Percentiles rank a stretch among this genome's conserved stretches.
Conservation (phyloP, 176 grass and related monocot genomes). For the Bonia amplexicaulis region DNA sequence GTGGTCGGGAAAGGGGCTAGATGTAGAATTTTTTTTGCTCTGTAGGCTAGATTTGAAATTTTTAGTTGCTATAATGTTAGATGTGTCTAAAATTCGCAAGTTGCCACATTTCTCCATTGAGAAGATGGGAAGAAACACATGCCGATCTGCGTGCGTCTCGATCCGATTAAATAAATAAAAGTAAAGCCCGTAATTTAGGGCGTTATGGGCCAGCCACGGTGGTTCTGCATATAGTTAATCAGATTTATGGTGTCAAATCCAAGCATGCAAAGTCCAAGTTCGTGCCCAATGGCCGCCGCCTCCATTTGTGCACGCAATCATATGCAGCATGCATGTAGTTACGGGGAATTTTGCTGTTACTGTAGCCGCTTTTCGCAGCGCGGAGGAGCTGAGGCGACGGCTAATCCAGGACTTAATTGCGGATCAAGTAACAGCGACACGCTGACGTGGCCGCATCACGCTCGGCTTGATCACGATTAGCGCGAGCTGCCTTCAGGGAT, state of each 20-base stretch:
- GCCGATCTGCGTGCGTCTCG: background rate
- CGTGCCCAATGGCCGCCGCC: constrained; percentile 4
- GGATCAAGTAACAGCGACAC: constrained; percentile 41
- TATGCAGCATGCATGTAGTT: background rate
- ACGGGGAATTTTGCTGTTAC: background rate
- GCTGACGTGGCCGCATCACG: background rate
- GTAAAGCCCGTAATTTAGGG: background rate
- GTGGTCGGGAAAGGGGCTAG: no score
- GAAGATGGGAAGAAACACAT: background rate
- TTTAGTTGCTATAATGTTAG: no score
- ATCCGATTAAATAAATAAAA: background rate
- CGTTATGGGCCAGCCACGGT: no score
- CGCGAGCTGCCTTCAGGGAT: background rate
- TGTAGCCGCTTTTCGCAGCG: background rate
- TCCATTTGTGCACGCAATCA: constrained; percentile 24
- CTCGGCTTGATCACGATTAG: background rate
- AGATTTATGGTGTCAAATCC: background rate
- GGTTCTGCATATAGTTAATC: background rate
- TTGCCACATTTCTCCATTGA: background rate
- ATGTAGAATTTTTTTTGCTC: no score
- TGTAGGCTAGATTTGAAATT: no score
- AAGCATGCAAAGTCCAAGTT: background rate
- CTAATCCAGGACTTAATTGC: background rate
- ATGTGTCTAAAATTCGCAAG: no score
- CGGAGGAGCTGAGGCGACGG: background rate